A percentile compares a stretch with the other conserved stretches of the same genome.
These are phyloP conservation scores for Biancaea sappan DNA, from an alignment of 306 rosid species.

Conservation along the genomic window DNA sequence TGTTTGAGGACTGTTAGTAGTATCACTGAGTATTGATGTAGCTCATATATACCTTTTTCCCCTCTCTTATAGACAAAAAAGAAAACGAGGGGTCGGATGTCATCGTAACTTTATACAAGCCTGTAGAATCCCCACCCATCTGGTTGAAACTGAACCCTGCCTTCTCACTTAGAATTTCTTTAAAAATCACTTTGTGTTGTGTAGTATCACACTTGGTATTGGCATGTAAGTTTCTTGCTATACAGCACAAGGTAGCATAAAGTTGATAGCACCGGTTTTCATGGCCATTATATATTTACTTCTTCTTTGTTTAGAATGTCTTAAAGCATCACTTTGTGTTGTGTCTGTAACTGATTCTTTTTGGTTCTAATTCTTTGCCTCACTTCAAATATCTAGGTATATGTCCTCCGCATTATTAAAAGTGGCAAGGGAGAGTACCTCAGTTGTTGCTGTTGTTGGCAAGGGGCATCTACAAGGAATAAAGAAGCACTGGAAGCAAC, in stretches of 20 bases:
- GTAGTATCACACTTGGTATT: too few species aligned
- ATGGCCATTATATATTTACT: neutral
- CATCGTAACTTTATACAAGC: neutral
- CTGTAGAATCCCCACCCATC: neutral
- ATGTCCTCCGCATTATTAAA: slow-evolving; percentile 73
- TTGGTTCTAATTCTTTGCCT: neutral
- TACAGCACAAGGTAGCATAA: slow-evolving; percentile 11
- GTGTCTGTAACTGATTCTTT: neutral
- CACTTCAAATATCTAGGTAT: slow-evolving; percentile 49
- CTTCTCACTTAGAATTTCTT: slow-evolving; percentile 10
- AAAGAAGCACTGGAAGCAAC: slow-evolving; percentile 84
- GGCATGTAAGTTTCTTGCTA: neutral
- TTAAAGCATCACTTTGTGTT: neutral
- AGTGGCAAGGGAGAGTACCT: slow-evolving; percentile 64
- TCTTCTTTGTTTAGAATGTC: neutral
- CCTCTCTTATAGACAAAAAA: neutral
- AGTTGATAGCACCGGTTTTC: slow-evolving; percentile 4
- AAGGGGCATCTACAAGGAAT: slow-evolving; percentile 95
- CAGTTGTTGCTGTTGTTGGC: slow-evolving; percentile 93
- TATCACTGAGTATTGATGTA: neutral
- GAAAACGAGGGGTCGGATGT: neutral
- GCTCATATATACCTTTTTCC: neutral
- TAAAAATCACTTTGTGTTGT: too few species aligned
- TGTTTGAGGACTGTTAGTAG: neutral
- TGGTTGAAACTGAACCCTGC: slow-evolving; percentile 17